Conservation (phyloP, 495 filamentous ascomycete species). For the Neurospora sp. region DNA sequence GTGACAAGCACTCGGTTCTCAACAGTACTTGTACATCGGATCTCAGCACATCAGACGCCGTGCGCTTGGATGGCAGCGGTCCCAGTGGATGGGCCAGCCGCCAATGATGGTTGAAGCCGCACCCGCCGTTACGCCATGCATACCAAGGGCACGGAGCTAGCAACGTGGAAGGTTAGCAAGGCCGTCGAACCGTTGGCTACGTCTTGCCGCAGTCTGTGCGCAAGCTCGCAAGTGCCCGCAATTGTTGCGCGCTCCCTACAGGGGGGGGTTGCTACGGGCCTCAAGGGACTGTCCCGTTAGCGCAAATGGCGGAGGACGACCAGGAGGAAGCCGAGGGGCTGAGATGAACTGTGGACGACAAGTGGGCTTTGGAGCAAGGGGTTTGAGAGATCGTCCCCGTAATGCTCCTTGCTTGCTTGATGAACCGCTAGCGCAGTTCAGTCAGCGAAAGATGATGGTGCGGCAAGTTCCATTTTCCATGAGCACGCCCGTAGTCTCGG, state of each 20-base stretch:
- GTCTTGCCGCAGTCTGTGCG: background rate
- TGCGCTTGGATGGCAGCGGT: background rate
- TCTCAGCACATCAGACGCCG: background rate
- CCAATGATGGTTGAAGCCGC: conserved; percentile 1
- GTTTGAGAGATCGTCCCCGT: background rate
- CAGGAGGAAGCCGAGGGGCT: background rate
- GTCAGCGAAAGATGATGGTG: background rate
- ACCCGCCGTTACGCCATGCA: conserved; percentile 8
- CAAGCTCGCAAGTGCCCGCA: background rate
- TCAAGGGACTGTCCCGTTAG: background rate
- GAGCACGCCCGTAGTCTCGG: background rate
- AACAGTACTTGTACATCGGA: background rate
- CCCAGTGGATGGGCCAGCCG: background rate
- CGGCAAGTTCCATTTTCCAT: background rate
- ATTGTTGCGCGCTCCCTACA: conserved; percentile 6
- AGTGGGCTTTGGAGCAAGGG: background rate
- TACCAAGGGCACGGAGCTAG: background rate
- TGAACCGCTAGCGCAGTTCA: background rate
- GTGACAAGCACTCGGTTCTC: background rate
- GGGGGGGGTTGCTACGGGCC: background rate
- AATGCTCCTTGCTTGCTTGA: background rate
- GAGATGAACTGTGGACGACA: background rate
- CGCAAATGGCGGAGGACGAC: background rate
- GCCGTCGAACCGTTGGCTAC: background rate
- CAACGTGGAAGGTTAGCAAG: background rate